Conservation (phyloP, 2,329 filamentous ascomycete genomes). For the Phoma sp. region DNA sequence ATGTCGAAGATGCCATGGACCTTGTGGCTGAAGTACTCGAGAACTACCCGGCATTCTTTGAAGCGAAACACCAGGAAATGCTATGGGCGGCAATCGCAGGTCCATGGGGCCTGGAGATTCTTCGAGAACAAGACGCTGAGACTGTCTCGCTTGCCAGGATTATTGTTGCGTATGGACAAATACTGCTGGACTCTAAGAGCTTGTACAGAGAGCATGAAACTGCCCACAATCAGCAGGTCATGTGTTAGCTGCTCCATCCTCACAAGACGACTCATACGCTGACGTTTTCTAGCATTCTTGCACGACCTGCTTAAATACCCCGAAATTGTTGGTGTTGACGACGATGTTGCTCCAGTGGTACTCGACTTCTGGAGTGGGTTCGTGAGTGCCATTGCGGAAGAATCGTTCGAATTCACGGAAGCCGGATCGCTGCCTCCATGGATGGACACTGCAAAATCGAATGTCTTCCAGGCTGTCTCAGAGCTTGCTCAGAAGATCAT, state of each 20-base stretch:
- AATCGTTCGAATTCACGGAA: constrained; percentile 45
- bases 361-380: constrained; percentile 84
- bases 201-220: constrained; percentile 57
- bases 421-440: constrained; percentile 55
- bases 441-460: constrained; percentile 63
- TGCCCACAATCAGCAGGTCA: constrained; percentile 42
- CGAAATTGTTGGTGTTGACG: constrained; percentile 72
- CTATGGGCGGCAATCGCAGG: constrained; percentile 43
- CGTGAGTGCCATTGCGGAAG: constrained; percentile 70
- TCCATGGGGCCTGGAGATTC: constrained; percentile 44
- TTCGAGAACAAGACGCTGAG: constrained; percentile 44
- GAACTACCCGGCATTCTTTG: constrained; percentile 44
- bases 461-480: constrained; percentile 69
- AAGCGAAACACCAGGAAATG: constrained; percentile 39
- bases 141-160: constrained; percentile 44
- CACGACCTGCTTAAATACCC: constrained; percentile 69
- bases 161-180: constrained; percentile 45
- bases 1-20: constrained; percentile 55
- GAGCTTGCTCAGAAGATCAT: constrained; percentile 72
- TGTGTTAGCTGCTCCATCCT: constrained; percentile 34
- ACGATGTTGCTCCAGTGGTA: constrained; percentile 74
- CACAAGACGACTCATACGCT: constrained; percentile 4
- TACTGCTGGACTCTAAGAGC: constrained; percentile 39
- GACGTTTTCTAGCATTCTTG: constrained; percentile 52
- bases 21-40: constrained; percentile 45